Evolutionary conservation across 2,329 filamentous ascomycete genomes (phyloP).

Genomic region (Colletotrichum falcatum): DNA sequence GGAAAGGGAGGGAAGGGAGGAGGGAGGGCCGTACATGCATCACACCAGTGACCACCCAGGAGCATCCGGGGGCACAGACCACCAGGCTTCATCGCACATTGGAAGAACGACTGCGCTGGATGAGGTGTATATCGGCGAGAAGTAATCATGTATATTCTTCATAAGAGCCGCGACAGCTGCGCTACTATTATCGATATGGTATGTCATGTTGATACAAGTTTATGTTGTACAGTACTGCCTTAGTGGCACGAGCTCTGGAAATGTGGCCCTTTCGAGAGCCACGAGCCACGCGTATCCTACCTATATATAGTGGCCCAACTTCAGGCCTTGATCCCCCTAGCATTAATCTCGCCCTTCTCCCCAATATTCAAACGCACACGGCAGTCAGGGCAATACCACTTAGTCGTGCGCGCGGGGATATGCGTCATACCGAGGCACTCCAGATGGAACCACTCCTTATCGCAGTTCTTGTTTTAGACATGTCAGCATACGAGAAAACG

Average conservation of each 20-base stretch:
- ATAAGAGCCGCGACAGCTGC: background rate
- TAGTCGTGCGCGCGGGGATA: conserved; percentile 77
- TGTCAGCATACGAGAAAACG: conserved; percentile 42
- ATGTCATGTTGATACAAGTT: conserved; percentile 3
- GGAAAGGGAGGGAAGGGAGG: background rate
- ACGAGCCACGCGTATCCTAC: background rate
- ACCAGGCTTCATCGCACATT: background rate
- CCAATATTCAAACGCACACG: conserved; percentile 71
- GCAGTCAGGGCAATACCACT: conserved; percentile 89
- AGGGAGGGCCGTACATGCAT: background rate
- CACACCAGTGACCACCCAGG: background rate
- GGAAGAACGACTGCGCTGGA: background rate
- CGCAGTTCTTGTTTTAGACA: conserved; percentile 68
- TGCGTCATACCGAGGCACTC: conserved; percentile 78
- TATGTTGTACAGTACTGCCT: background rate
- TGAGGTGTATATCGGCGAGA: background rate
- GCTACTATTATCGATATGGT: background rate
- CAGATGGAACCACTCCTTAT: conserved; percentile 88
- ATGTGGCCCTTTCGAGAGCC: background rate
- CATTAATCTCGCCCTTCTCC: conserved; percentile 72
- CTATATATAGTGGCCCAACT: background rate
- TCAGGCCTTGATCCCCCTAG: conserved; percentile 65
- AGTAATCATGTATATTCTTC: background rate
- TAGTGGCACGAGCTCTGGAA: background rate
- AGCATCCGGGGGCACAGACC: background rate